phyloP scores from a whole-genome alignment of 116 monocot genomes.

The Dioscorea cayenensis region DNA sequence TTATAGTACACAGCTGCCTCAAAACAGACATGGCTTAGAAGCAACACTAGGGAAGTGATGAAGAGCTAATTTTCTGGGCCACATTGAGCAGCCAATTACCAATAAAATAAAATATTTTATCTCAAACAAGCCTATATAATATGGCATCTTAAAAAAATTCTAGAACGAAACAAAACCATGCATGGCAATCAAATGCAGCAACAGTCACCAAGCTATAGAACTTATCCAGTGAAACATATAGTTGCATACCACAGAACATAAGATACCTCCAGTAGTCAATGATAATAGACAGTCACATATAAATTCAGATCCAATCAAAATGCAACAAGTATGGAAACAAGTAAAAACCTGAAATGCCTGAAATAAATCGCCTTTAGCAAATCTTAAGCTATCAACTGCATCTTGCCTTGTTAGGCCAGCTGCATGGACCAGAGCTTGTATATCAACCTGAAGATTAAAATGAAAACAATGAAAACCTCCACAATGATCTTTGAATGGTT shows the following conservation, averaged over 20 bases:
- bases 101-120: too few relatives aligned
- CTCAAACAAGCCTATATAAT: too few relatives aligned
- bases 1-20: neutral
- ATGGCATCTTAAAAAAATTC: too few relatives aligned
- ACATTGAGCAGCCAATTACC: too few relatives aligned
- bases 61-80: too few relatives aligned
- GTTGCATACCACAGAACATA: neutral
- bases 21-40: too few relatives aligned
- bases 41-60: too few relatives aligned
- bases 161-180: too few relatives aligned
- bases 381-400: conserved; percentile 88
- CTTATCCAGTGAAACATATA: too few relatives aligned
- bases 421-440: conserved; percentile 99
- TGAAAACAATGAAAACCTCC: conserved; percentile 7
- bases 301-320: neutral
- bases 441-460: conserved; percentile 65
- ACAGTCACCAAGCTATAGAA: too few relatives aligned
- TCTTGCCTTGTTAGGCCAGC: conserved; percentile 91
- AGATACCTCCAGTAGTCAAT: neutral
- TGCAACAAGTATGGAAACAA: conserved; percentile 2
- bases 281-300: neutral
- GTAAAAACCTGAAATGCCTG: conserved; percentile 88
- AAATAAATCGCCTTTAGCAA: conserved; percentile 85
- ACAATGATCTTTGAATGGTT: neutral
- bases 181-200: too few relatives aligned